phyloP scores from a whole-genome alignment of 2,329 filamentous ascomycete species.

The Microascus cirrosus region DNA sequence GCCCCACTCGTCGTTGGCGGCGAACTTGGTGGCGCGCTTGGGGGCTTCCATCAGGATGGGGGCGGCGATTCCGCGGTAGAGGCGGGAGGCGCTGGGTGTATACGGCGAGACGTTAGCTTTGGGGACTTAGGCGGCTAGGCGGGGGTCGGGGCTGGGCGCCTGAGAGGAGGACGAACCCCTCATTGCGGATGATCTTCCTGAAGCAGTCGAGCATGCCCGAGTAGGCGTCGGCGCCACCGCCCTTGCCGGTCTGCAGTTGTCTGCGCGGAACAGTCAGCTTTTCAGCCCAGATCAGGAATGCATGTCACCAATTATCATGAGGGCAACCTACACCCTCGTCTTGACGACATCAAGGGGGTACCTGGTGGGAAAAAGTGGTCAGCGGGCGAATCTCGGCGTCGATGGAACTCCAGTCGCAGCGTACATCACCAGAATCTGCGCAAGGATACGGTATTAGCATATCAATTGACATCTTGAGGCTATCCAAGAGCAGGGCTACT shows the following conservation, averaged over 20 bases:
- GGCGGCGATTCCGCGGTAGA: conserved; percentile 92
- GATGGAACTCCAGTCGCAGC: conserved; percentile 14
- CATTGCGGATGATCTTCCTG: conserved; percentile 88
- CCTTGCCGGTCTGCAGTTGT: conserved; percentile 73
- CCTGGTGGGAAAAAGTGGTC: conserved; percentile 38
- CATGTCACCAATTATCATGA: not conserved
- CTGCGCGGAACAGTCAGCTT: conserved; percentile 28
- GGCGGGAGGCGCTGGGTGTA: conserved; percentile 58
- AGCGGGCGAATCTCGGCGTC: not conserved
- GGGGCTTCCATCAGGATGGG: conserved; percentile 94
- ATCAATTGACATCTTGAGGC: not conserved
- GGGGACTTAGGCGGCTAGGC: not conserved
- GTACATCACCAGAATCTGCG: conserved; percentile 79
- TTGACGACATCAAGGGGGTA: conserved; percentile 98
- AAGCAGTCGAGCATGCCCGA: conserved; percentile 98
- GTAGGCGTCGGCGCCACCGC: conserved; percentile 70
- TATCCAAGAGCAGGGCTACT: conserved; percentile 21
- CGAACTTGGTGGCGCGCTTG: conserved; percentile 96
- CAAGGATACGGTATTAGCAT: not conserved
- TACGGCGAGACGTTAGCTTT: not conserved
- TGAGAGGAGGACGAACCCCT: conserved; percentile 57
- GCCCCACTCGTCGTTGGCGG: conserved; percentile 97
- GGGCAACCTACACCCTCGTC: conserved; percentile 71
- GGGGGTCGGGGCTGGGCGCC: not conserved
- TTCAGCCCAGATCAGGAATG: too few relatives aligned